These are phyloP conservation scores for Mallotus repandus DNA, from an alignment of 441 rosid genomes.

Conservation along the genomic window DNA sequence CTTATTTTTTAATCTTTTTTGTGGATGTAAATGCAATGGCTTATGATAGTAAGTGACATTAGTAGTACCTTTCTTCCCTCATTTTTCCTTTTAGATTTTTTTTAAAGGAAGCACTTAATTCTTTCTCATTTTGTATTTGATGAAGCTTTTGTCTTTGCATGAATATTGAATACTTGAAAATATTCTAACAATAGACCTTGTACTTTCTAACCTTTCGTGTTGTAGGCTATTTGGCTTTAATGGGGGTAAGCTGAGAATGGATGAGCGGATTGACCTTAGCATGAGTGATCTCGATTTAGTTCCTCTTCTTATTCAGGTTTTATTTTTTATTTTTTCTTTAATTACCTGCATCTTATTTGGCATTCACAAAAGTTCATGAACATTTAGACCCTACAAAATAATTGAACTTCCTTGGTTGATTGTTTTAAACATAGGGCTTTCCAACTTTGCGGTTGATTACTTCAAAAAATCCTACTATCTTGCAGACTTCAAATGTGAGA, in stretches of 20 bases:
- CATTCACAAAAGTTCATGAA: slow-evolving; percentile 9
- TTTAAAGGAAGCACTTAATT: neutral
- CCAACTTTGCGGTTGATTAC: neutral
- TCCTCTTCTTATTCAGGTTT: slow-evolving; percentile 91
- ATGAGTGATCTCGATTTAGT: slow-evolving; percentile 98
- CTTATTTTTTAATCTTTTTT: neutral
- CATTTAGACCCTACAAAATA: slow-evolving; percentile 13
- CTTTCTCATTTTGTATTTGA: neutral
- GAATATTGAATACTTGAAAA: neutral
- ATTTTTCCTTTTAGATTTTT: neutral
- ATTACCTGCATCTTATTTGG: slow-evolving; percentile 10
- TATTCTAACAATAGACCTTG: neutral
- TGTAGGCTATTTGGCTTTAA: slow-evolving; percentile 78
- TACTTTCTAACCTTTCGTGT: slow-evolving; percentile 15
- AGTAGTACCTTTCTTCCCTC: neutral
- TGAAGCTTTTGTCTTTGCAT: neutral
- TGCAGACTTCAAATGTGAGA: neutral
- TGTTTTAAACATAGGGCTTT: neutral
- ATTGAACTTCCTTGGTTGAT: neutral
- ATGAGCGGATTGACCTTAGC: slow-evolving; percentile 88
- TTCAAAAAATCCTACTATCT: neutral
- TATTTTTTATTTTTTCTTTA: slow-evolving; percentile 17
- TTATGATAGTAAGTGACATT: neutral
- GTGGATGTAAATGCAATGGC: neutral
- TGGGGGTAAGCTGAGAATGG: slow-evolving; percentile 93